Evolutionary conservation across 345 rosid genomes (phyloP).

Genomic region (Syzygium aromaticum): DNA sequence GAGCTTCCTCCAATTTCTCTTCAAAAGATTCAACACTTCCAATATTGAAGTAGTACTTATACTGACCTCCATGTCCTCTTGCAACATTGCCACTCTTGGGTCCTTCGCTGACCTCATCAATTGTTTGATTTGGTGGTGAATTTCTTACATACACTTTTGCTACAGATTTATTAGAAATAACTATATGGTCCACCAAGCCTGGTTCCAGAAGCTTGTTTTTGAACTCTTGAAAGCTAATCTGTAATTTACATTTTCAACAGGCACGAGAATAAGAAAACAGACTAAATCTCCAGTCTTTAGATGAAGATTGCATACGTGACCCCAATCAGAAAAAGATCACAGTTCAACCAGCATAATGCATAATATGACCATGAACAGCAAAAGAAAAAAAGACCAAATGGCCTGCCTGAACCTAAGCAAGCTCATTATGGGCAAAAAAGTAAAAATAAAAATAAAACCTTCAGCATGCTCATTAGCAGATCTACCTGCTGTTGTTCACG

Average conservation of each 20-base stretch:
- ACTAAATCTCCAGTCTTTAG: neutral
- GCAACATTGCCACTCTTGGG: constrained; percentile 20
- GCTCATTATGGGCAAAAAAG: neutral
- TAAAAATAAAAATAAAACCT: neutral
- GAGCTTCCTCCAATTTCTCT: constrained; percentile 93
- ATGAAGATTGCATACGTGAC: neutral
- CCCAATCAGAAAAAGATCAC: neutral
- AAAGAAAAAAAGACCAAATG: neutral
- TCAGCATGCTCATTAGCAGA: neutral
- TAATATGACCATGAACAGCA: neutral
- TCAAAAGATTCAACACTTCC: constrained; percentile 91
- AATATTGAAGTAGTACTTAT: constrained; percentile 73
- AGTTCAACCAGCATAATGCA: neutral
- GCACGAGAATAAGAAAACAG: neutral
- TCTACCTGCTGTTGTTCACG: constrained; percentile 63
- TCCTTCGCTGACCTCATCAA: constrained; percentile 32
- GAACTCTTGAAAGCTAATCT: constrained; percentile 98
- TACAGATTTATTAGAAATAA: constrained; percentile 80
- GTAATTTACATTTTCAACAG: constrained; percentile 5
- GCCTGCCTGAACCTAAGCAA: neutral
- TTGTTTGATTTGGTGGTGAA: constrained; percentile 32
- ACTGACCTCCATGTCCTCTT: constrained; percentile 48
- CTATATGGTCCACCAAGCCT: constrained; percentile 87
- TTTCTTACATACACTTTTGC: constrained; percentile 81
- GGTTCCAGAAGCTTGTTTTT: constrained; percentile 92